Evolutionary conservation across 2,329 filamentous ascomycete species (phyloP).

Genomic region (Mariannaea sp.): DNA sequence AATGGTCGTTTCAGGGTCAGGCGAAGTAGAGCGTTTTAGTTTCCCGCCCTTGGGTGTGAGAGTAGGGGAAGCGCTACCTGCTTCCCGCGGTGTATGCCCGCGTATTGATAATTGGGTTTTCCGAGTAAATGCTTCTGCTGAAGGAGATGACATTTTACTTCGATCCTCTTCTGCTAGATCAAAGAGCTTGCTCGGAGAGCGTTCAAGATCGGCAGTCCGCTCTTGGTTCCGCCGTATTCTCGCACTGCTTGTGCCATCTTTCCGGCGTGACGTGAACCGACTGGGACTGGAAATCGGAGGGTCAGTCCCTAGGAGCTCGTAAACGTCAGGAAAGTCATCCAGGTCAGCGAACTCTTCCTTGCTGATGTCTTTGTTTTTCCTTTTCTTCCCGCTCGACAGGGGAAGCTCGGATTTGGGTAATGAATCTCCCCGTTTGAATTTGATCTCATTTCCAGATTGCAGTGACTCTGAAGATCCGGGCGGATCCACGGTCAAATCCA

Average conservation of each 20-base stretch:
- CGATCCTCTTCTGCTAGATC: slow-evolving; percentile 22
- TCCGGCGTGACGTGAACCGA: slow-evolving; percentile 30
- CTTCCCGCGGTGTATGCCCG: slow-evolving; percentile 16
- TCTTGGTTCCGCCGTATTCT: slow-evolving; percentile 27
- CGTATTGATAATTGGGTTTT: slow-evolving; percentile 14
- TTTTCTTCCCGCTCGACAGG: slow-evolving; percentile 52
- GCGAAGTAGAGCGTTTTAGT: slow-evolving; percentile 13
- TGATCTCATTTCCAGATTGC: slow-evolving; percentile 45
- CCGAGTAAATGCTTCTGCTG: slow-evolving; percentile 27
- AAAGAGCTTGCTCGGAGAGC: slow-evolving; percentile 19
- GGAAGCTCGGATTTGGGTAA: slow-evolving; percentile 46
- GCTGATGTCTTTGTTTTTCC: slow-evolving; percentile 56
- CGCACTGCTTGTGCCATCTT: slow-evolving; percentile 25
- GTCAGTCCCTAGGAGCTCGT: slow-evolving; percentile 51
- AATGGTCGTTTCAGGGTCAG: slow-evolving; percentile 4
- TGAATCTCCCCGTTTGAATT: slow-evolving; percentile 51
- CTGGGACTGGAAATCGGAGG: slow-evolving; percentile 45
- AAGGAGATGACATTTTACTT: slow-evolving; percentile 36
- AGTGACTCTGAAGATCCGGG: slow-evolving; percentile 43
- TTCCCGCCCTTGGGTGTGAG: slow-evolving; percentile 13
- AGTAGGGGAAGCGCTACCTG: slow-evolving; percentile 6
- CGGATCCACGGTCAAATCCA: slow-evolving; percentile 49
- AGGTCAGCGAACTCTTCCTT: slow-evolving; percentile 44
- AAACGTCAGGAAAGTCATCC: slow-evolving; percentile 60
- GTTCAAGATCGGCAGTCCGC: slow-evolving; percentile 5